phyloP scores from a whole-genome alignment of 192 early-diverging fungal genomes.

The Lunasporangiospora selenospora region DNA sequence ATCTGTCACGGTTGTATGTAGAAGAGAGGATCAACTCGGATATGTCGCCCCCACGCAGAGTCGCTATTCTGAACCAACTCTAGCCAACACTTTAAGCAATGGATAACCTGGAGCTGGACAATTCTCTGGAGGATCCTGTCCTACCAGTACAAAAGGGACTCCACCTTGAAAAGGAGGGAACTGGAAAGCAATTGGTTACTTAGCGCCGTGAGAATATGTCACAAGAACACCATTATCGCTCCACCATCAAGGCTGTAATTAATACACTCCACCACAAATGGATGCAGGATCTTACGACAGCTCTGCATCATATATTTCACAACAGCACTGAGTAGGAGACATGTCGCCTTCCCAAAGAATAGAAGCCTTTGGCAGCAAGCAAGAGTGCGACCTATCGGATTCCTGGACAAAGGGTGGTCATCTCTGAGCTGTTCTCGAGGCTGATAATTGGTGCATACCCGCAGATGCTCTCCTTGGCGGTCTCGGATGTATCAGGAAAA shows the following conservation, averaged over 20 bases:
- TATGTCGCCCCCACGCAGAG: conserved; percentile 11
- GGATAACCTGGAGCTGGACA: conserved; percentile 9
- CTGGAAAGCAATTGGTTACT: background rate
- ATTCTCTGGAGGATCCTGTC: background rate
- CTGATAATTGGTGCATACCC: conserved; percentile 22
- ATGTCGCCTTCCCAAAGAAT: conserved; percentile 22
- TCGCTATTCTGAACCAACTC: conserved; percentile 8
- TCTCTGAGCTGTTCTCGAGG: conserved; percentile 20
- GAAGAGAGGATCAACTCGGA: conserved; percentile 19
- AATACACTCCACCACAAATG: conserved; percentile 6
- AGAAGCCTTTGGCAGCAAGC: conserved; percentile 18
- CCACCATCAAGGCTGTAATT: conserved; percentile 32
- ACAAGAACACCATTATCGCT: conserved; percentile 10
- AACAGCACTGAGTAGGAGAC: background rate
- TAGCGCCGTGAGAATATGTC: conserved; percentile 6
- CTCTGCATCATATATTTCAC: conserved; percentile 5
- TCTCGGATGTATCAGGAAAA: conserved; percentile 7
- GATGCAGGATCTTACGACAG: conserved; percentile 7
- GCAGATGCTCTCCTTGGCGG: conserved; percentile 8
- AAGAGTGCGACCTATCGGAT: conserved; percentile 16
- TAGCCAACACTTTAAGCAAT: conserved; percentile 14
- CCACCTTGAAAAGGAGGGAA: too few species aligned
- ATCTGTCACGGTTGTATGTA: conserved; percentile 12
- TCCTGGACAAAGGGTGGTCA: conserved; percentile 27
- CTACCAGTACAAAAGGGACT: background rate